Conservation (phyloP, 2,329 filamentous ascomycete species). For the Diplodia intermedia region DNA sequence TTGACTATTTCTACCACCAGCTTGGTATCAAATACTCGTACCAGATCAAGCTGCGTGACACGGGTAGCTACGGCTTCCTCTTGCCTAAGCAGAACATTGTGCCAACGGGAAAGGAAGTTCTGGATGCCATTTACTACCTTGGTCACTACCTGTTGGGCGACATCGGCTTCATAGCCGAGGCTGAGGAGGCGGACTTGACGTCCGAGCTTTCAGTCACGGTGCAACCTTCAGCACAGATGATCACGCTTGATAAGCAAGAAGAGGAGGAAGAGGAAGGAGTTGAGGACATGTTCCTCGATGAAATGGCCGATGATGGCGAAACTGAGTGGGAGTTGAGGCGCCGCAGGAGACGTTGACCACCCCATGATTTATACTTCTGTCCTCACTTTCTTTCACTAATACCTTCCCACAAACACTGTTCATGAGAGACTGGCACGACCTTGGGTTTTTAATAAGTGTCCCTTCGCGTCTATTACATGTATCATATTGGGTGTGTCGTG, state of each 20-base stretch:
- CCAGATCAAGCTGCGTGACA: constrained; percentile 92
- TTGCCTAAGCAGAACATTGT: constrained; percentile 86
- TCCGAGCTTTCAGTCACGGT: neutral
- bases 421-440: neutral
- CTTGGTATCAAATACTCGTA: constrained; percentile 83
- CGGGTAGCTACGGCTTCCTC: constrained; percentile 91
- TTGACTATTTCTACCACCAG: constrained; percentile 96
- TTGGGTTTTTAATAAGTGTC: neutral
- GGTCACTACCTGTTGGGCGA: constrained; percentile 74
- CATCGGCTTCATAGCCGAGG: constrained; percentile 41
- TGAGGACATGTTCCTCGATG: constrained; percentile 19
- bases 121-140: constrained; percentile 82
- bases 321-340: constrained; percentile 34
- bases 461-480: neutral
- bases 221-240: constrained; percentile 10
- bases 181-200: neutral
- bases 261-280: constrained; percentile 29
- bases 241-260: constrained; percentile 11
- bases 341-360: constrained; percentile 30
- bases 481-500: neutral
- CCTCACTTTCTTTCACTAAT: neutral
- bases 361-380: neutral
- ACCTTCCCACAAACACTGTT: neutral
- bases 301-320: constrained; percentile 17
- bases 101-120: constrained; percentile 86